phyloP scores from a whole-genome alignment of 441 rosid species.

The Arabidopsis hybrid region DNA sequence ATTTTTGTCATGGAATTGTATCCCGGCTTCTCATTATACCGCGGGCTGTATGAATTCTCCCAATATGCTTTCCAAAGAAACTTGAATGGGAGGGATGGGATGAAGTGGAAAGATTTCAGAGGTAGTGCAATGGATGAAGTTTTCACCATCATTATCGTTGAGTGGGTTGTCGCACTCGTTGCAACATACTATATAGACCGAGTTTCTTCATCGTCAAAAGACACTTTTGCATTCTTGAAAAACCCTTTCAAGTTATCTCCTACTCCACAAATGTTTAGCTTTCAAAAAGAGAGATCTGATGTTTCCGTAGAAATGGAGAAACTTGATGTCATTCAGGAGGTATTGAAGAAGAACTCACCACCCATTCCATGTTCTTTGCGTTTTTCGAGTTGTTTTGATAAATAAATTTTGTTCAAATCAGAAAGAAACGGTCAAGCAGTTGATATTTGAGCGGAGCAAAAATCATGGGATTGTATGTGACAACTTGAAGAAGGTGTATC shows the following conservation, averaged over 20 bases:
- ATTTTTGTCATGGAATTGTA: slow-evolving; percentile 75
- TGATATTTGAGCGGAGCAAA: slow-evolving; percentile 63
- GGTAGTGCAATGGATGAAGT: slow-evolving; percentile 78
- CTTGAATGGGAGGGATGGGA: slow-evolving; percentile 58
- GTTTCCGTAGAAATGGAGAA: slow-evolving; percentile 79
- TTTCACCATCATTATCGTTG: slow-evolving; percentile 67
- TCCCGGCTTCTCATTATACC: slow-evolving; percentile 90
- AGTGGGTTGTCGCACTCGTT: slow-evolving; percentile 77
- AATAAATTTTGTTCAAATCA: slow-evolving; percentile 28
- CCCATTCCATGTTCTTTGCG: neutral
- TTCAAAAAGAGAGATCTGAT: too few relatives aligned
- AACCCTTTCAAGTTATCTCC: slow-evolving; percentile 55
- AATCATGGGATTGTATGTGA: slow-evolving; percentile 76
- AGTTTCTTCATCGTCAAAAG: slow-evolving; percentile 68
- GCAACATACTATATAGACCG: slow-evolving; percentile 79
- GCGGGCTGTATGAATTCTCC: slow-evolving; percentile 86
- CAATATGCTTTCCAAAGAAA: slow-evolving; percentile 65
- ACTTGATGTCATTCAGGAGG: slow-evolving; percentile 91
- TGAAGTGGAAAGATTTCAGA: slow-evolving; percentile 79
- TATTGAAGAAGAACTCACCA: slow-evolving; percentile 37
- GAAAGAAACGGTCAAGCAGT: slow-evolving; percentile 80
- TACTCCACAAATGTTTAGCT: slow-evolving; percentile 48
- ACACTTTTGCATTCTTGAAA: slow-evolving; percentile 62
- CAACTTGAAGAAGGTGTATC: slow-evolving; percentile 82
- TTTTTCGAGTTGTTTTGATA: neutral